Evolutionary conservation across 306 rosid species (phyloP), one percentile per base, ranked within the genome.

Genomic region (Herpetospermum pedunculosum): DNA sequence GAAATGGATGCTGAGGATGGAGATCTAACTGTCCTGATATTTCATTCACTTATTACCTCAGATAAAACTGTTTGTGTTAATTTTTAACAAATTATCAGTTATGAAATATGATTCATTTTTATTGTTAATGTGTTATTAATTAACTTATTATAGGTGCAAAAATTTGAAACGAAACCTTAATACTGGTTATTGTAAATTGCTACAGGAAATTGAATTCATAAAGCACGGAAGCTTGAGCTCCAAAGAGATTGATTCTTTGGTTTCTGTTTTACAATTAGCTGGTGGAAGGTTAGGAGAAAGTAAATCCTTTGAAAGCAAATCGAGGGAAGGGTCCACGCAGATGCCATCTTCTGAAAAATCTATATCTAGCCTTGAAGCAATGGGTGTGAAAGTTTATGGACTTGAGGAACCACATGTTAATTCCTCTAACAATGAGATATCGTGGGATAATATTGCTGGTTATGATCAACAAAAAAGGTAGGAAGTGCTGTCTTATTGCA

Each of bases 381-480:
- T 87, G 97, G 98, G 98, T 78, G 89, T 92, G 55, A 87, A 82
- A 84, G 70, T 89, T 43, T 88, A 88, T 77, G 96, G 96, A 74
- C 83, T 88, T 75, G 75, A 87, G 35, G 86, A 87, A 81, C 80
- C 90, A 43, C 71, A 2, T 38, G 8, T 23, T 18, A 76, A 78
- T 76, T 71, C 79, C 48, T 48, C 86, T 37, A 85, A 63, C 52
- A 75, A 73, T 70, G 89, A 83, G 80, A 76, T 92, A 75, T 86
- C 88, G 34, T 92, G 98, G 98, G 97, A 88, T 74, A 86, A 81
- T 85, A 87, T 90, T 75, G 98, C 97, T 18, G 98, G 98, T 49
- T 92, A 92, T 83, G 92, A 87, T 76, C 82, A 82, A 72, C 98
- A 92, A 69, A 92, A 92, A 49, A 75, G 97, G 98, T 92, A 80